phyloP scores from a whole-genome alignment of 352 stramenopile species.

The Globisporangium uncinulatum region DNA sequence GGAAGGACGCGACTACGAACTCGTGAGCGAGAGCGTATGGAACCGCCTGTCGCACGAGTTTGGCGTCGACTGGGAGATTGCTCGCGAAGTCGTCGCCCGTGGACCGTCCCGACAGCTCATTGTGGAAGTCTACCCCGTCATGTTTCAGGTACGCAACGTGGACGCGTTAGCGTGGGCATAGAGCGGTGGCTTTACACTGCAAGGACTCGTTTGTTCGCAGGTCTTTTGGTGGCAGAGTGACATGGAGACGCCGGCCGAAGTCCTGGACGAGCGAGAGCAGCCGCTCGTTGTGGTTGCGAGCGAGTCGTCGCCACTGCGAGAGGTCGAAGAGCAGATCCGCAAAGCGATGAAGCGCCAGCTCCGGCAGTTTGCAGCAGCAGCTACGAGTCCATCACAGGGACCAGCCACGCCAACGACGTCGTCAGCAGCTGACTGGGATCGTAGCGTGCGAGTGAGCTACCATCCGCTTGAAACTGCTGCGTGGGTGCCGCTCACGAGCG shows the following conservation, averaged over 20 bases:
- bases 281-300: slow-evolving; percentile 39
- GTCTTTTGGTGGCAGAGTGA: slow-evolving; percentile 34
- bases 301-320: slow-evolving; percentile 27
- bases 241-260: slow-evolving; percentile 21
- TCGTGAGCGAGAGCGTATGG: slow-evolving; percentile 72
- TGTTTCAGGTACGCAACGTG: slow-evolving; percentile 39
- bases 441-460: slow-evolving; percentile 47
- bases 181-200: neutral
- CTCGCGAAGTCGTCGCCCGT: slow-evolving; percentile 44
- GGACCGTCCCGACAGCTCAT: slow-evolving; percentile 30
- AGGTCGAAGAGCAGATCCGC: slow-evolving; percentile 46
- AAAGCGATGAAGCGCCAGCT: slow-evolving; percentile 21
- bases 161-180: neutral
- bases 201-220: slow-evolving; percentile 8
- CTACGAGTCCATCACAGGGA: slow-evolving; percentile 3
- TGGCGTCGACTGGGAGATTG: slow-evolving; percentile 69
- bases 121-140: slow-evolving; percentile 66
- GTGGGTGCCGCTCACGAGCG: slow-evolving; percentile 33
- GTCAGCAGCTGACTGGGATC: slow-evolving; percentile 17
- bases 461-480: slow-evolving; percentile 25
- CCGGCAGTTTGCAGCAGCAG: slow-evolving; percentile 31
- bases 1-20: slow-evolving; percentile 54
- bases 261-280: slow-evolving; percentile 22
- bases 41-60: slow-evolving; percentile 55
- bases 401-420: too few species aligned